Conservation (phyloP, 805 yeast species). For the Saccharomyces cerevisiae region DNA sequence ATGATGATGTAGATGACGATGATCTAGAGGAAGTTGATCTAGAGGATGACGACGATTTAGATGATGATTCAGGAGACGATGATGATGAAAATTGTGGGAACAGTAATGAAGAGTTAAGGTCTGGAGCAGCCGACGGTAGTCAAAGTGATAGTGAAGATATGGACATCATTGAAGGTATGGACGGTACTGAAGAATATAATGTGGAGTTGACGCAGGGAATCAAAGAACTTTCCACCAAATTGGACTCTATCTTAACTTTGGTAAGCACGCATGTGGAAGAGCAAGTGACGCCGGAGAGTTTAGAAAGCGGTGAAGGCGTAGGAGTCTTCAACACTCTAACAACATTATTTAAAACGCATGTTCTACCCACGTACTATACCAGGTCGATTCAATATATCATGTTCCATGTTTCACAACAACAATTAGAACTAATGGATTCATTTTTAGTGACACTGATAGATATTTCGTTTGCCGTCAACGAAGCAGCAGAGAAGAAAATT, state of each 20-base stretch:
- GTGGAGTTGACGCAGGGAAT: slow-evolving; percentile 41
- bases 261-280: slow-evolving; percentile 45
- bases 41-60: slow-evolving; percentile 28
- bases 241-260: slow-evolving; percentile 59
- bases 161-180: slow-evolving; percentile 28
- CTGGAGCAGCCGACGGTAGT: slow-evolving; percentile 26
- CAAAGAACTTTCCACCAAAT: slow-evolving; percentile 50
- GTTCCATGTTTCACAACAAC: slow-evolving; percentile 74
- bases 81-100: slow-evolving; percentile 30
- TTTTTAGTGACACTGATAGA: slow-evolving; percentile 76
- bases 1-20: slow-evolving; percentile 60
- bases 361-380: slow-evolving; percentile 88
- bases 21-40: slow-evolving; percentile 37
- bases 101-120: slow-evolving; percentile 28
- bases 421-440: slow-evolving; percentile 76
- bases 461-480: slow-evolving; percentile 63
- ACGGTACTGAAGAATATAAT: slow-evolving; percentile 40
- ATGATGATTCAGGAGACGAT: slow-evolving; percentile 25
- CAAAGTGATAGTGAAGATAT: slow-evolving; percentile 28
- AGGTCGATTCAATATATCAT: slow-evolving; percentile 77
- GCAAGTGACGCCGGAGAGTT: slow-evolving; percentile 42
- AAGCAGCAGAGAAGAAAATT: slow-evolving; percentile 64
- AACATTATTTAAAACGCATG: slow-evolving; percentile 69
- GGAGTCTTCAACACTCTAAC: slow-evolving; percentile 63
- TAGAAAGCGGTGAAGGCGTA: slow-evolving; percentile 58